Base-by-base conservation (phyloP, 176 grass and related monocot genomes). In the Raddia distichophylla region DNA sequence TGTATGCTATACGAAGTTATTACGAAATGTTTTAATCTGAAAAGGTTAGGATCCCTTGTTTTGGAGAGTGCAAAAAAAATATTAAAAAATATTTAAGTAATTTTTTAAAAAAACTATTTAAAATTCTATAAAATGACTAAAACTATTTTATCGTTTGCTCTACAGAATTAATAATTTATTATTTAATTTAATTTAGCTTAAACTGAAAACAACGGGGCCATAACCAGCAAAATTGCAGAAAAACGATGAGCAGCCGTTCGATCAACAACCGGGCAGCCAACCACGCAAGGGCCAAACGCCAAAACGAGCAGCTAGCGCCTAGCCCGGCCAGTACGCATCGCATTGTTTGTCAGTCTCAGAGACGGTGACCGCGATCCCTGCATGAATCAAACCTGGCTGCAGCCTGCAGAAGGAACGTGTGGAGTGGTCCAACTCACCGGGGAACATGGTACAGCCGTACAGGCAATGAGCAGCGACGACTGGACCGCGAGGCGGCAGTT, bases 181-280 rank as follows among this genome's bases (percentile, higher is more conserved):
- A 27, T 27, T 27, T 27, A 27, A 27, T 27, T 27, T 27, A 27
- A 27, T 27, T 27, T 27, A 27, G 1, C 27, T 27, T 27, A 27
- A 27, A 27, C 27, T 27, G 27, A 27, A 27, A 27, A 27, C 27
- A 27, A 27, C 27, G 0, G 27, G 27, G 27, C 27, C 27, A 27
- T 27, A 17, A 32, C 7, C 20, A 71, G 47, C 10, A 6, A 18
- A 10, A 40, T 2, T 40, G 37, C 37, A 40, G 37, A 40, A 74
- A 74, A 50, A 71, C 22, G 76, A 65, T 46, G 33, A 48, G 49
- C 63, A 53, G 10, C 33, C 18, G 64, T 44, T 80, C 3, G 35
- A 80, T 80, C 3, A 18, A 80, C 76, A 53, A 42, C 32, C 7
- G 19, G 64, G 11, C 47, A 79, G 61, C 76, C 77, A 43, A 43